Percentiles rank a stretch among this genome's conserved stretches.
Evolutionary conservation across 352 stramenopile genomes (phyloP).

Genomic region (Phytophthora idaei): DNA sequence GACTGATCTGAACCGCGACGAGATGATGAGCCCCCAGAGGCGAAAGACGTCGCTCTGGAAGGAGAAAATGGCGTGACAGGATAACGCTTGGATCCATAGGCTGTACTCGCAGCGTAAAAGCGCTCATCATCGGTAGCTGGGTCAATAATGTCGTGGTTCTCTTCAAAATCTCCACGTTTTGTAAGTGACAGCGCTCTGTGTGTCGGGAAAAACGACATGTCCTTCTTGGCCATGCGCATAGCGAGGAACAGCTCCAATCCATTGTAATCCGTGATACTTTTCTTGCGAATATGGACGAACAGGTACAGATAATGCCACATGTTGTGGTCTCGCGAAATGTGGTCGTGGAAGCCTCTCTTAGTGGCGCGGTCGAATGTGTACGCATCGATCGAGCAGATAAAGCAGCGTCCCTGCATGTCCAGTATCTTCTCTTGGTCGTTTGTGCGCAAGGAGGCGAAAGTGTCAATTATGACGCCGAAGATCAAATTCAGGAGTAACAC

Average conservation of each 20-base stretch:
- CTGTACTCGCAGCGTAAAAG: slow-evolving; percentile 22
- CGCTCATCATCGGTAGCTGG: slow-evolving; percentile 17
- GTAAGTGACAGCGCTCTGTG: slow-evolving; percentile 65
- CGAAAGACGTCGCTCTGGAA: slow-evolving; percentile 19
- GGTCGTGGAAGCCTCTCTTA: slow-evolving; percentile 72
- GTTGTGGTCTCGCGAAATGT: slow-evolving; percentile 80
- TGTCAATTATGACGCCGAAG: slow-evolving; percentile 86
- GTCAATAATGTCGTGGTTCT: slow-evolving; percentile 5
- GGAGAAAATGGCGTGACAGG: slow-evolving; percentile 16
- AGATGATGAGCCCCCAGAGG: slow-evolving; percentile 13
- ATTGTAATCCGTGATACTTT: slow-evolving; percentile 79
- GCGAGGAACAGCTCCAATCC: slow-evolving; percentile 83
- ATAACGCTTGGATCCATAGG: slow-evolving; percentile 19
- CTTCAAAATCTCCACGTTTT: slow-evolving; percentile 25
- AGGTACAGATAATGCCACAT: slow-evolving; percentile 86
- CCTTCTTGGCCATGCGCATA: slow-evolving; percentile 75
- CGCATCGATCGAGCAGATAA: slow-evolving; percentile 83
- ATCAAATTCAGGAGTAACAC: slow-evolving; percentile 80
- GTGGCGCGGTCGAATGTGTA: slow-evolving; percentile 78
- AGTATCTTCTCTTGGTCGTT: slow-evolving; percentile 67
- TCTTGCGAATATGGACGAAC: slow-evolving; percentile 84
- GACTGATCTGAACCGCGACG: slow-evolving; percentile 17
- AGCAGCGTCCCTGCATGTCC: slow-evolving; percentile 76
- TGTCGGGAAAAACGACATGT: slow-evolving; percentile 79
- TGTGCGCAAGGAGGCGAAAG: slow-evolving; percentile 71